Evolutionary conservation across 169 alveolate species (phyloP).

Genomic region (Plasmodium yoelii): DNA sequence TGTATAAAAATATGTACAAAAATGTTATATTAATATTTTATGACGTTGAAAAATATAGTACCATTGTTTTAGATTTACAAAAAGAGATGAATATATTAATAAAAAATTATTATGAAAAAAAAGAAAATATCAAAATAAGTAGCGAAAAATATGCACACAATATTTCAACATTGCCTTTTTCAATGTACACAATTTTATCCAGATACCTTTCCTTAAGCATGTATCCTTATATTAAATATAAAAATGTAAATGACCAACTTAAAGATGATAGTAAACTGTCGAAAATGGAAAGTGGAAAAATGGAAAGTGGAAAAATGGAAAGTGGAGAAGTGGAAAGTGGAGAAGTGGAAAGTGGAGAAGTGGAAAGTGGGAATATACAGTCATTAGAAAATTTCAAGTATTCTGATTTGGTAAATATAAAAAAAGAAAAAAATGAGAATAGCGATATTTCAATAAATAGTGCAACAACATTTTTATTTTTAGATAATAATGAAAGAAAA

Average conservation of each 20-base stretch:
- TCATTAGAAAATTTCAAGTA: neutral
- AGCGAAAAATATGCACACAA: neutral
- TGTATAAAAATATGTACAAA: slow-evolving; percentile 45
- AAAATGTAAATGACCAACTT: neutral
- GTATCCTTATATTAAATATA: slow-evolving; percentile 23
- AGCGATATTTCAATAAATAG: neutral
- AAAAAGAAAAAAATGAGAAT: neutral
- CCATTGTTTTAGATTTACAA: slow-evolving; percentile 19
- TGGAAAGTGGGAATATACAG: too few relatives aligned
- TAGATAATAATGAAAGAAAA: neutral
- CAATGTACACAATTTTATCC: slow-evolving; percentile 28
- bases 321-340: too few relatives aligned
- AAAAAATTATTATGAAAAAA: slow-evolving; percentile 22
- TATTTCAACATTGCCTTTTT: slow-evolving; percentile 30
- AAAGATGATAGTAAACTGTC: neutral
- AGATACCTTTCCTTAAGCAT: slow-evolving; percentile 9
- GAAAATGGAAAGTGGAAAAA: neutral
- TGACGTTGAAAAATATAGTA: slow-evolving; percentile 17
- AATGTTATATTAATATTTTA: slow-evolving; percentile 49
- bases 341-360: neutral
- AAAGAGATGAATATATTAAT: slow-evolving; percentile 26
- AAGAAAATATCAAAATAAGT: neutral
- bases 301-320: neutral
- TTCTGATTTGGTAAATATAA: slow-evolving; percentile 3
- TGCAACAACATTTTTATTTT: slow-evolving; percentile 34